phyloP scores from a whole-genome alignment of 805 yeast genomes.

The Gaillardinia entomophila region DNA sequence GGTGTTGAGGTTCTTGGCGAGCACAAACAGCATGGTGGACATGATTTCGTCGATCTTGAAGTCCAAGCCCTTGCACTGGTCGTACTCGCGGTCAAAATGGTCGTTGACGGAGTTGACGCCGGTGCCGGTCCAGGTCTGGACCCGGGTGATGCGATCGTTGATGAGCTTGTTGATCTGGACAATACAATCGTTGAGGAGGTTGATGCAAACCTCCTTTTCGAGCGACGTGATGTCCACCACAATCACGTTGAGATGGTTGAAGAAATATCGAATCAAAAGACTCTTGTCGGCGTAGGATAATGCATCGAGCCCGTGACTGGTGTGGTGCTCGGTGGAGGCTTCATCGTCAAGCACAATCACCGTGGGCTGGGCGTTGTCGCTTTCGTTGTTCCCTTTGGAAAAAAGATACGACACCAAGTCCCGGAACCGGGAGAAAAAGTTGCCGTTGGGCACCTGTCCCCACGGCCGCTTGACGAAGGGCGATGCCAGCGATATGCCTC shows the following conservation, averaged over 20 bases:
- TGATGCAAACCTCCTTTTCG: constrained; percentile 4
- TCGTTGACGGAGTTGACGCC: constrained; percentile 17
- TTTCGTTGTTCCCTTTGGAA: constrained; percentile 25
- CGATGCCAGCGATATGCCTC: too few relatives aligned
- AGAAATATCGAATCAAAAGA: constrained; percentile 29
- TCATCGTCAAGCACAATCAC: constrained; percentile 18
- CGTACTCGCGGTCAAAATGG: constrained; percentile 4
- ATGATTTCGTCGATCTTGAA: constrained; percentile 16
- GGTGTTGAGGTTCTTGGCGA: constrained; percentile 20
- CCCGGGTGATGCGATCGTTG: constrained; percentile 27
- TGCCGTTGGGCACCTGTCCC: too few relatives aligned
- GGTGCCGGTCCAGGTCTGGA: constrained; percentile 41
- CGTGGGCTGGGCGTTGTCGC: constrained; percentile 27
- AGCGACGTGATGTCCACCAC: constrained; percentile 11
- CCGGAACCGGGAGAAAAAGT: too few relatives aligned
- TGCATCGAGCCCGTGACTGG: constrained; percentile 13
- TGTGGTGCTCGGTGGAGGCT: neutral
- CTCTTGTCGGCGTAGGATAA: constrained; percentile 21
- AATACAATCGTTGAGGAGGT: constrained; percentile 14
- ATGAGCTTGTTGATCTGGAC: constrained; percentile 17
- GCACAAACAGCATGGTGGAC: constrained; percentile 30
- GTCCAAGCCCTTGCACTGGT: constrained; percentile 1
- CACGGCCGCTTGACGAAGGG: too few relatives aligned
- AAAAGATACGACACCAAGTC: constrained; percentile 20
- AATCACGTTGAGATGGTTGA: constrained; percentile 31